phyloP scores from a whole-genome alignment of 176 grass and related monocot genomes.

The Carex cristatella region DNA sequence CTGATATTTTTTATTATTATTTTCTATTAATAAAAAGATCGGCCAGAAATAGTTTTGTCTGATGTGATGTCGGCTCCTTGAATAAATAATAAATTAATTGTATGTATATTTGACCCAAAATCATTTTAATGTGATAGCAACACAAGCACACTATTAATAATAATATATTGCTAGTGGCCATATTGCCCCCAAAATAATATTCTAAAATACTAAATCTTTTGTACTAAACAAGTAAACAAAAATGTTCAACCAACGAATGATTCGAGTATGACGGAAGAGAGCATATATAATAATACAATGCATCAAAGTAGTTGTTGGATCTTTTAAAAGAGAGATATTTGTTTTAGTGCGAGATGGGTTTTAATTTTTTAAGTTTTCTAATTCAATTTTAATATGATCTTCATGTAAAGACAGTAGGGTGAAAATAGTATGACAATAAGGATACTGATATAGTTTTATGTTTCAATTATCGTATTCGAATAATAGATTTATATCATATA shows the following conservation, averaged over 20 bases:
- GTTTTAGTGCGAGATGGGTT: neutral
- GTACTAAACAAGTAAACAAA: neutral
- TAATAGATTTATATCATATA: too few relatives aligned
- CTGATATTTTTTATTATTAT: too few relatives aligned
- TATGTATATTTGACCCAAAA: neutral
- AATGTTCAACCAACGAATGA: neutral
- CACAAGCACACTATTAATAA: neutral
- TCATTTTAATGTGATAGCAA: neutral
- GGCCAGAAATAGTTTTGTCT: too few relatives aligned
- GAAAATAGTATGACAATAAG: too few relatives aligned
- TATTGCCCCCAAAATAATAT: neutral
- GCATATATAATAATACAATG: neutral
- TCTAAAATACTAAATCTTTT: neutral
- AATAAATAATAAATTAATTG: conserved; percentile 7
- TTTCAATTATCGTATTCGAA: too few relatives aligned
- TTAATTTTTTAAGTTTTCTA: neutral
- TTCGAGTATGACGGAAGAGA: neutral
- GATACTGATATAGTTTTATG: too few relatives aligned
- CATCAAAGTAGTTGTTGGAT: neutral
- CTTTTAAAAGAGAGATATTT: neutral
- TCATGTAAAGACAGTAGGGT: too few relatives aligned
- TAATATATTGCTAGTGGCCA: neutral
- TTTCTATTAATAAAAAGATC: too few relatives aligned
- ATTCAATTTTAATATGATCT: neutral
- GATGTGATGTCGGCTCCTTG: neutral